These are phyloP conservation scores for Excoecaria agallocha DNA, from an alignment of 345 rosid genomes.

Conservation along the genomic window DNA sequence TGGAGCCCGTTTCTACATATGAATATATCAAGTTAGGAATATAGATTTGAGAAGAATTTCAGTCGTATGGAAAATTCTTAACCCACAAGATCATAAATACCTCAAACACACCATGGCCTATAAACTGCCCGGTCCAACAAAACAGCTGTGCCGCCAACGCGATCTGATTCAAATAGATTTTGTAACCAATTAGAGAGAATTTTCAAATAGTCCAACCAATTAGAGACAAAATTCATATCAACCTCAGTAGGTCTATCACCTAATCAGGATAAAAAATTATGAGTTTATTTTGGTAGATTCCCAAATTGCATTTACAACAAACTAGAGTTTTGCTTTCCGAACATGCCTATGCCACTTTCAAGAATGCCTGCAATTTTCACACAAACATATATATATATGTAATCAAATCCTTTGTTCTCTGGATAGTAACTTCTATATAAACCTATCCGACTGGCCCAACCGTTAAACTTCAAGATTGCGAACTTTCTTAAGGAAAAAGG, in stretches of 20 bases:
- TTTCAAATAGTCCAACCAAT: background rate
- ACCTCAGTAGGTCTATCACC: background rate
- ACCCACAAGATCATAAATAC: conserved; percentile 28
- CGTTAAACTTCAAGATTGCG: background rate
- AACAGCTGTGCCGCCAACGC: conserved; percentile 62
- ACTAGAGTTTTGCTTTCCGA: no score
- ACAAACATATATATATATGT: no score
- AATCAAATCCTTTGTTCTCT: background rate
- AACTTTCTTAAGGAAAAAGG: background rate
- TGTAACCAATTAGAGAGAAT: background rate
- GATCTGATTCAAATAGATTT: conserved; percentile 40
- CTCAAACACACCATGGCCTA: conserved; percentile 92
- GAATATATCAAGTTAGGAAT: background rate
- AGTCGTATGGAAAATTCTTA: background rate
- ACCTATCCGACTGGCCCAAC: background rate
- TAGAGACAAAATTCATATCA: conserved; percentile 1
- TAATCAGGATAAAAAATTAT: background rate
- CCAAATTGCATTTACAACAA: background rate
- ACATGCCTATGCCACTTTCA: no score
- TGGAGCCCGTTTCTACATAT: conserved; percentile 73
- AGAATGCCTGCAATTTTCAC: background rate
- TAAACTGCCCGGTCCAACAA: conserved; percentile 77
- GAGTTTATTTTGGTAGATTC: background rate
- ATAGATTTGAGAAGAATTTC: background rate
- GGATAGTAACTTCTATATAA: background rate